Percentiles rank a stretch among this genome's conserved stretches.
phyloP scores from a whole-genome alignment of 2,329 filamentous ascomycete genomes.

The Arthrobotrys megalospora region DNA sequence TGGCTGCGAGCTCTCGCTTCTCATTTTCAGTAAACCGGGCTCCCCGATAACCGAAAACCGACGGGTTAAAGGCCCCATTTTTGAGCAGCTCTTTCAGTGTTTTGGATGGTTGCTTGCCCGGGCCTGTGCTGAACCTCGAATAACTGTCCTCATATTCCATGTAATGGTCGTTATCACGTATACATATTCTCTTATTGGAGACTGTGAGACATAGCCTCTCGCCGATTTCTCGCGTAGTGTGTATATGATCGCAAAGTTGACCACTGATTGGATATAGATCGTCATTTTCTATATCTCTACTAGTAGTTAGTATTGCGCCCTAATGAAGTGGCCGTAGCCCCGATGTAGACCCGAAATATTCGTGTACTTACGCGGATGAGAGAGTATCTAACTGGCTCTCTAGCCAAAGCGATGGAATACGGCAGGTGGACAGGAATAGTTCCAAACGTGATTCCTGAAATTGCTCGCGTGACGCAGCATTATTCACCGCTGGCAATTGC shows the following conservation, averaged over 20 bases:
- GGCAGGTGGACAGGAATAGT: slow-evolving; percentile 26
- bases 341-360: neutral
- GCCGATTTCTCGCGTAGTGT: slow-evolving; percentile 15
- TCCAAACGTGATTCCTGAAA: slow-evolving; percentile 26
- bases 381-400: slow-evolving; percentile 16
- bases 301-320: neutral
- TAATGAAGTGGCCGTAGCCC: neutral
- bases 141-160: neutral
- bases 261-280: slow-evolving; percentile 10
- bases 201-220: slow-evolving; percentile 11
- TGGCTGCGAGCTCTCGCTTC: slow-evolving; percentile 19
- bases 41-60: slow-evolving; percentile 16
- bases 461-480: neutral
- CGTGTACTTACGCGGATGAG: slow-evolving; percentile 12
- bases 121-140: slow-evolving; percentile 13
- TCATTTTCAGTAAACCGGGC: slow-evolving; percentile 11
- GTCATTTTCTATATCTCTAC: slow-evolving; percentile 3
- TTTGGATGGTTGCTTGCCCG: slow-evolving; percentile 17
- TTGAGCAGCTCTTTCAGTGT: slow-evolving; percentile 23
- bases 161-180: neutral
- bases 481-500: slow-evolving; percentile 1
- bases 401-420: slow-evolving; percentile 26
- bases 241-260: slow-evolving; percentile 27
- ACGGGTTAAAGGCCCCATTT: slow-evolving; percentile 23
- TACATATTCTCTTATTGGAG: slow-evolving; percentile 17